Conservation (phyloP, 495 filamentous ascomycete species). For the Lophiostoma macrostomum region DNA sequence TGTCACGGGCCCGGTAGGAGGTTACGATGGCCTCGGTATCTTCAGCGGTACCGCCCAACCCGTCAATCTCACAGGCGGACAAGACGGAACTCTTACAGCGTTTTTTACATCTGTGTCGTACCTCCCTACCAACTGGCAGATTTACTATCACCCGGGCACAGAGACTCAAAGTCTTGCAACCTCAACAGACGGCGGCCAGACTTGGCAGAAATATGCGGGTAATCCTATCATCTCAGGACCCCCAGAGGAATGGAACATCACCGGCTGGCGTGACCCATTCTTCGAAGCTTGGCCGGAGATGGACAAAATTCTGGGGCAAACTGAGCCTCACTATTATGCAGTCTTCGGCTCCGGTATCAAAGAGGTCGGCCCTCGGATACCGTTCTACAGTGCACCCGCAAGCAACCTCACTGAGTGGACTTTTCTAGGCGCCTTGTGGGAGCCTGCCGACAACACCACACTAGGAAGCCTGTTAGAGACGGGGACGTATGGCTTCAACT, state of each 20-base stretch:
- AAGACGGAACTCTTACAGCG: conserved; percentile 45
- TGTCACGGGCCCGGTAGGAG: conserved; percentile 34
- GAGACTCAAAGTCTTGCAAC: conserved; percentile 52
- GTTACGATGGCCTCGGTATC: conserved; percentile 51
- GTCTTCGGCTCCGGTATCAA: conserved; percentile 54
- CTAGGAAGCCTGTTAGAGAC: conserved; percentile 43
- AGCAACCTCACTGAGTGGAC: conserved; percentile 50
- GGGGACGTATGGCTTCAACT: conserved; percentile 55
- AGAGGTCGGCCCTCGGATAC: conserved; percentile 48
- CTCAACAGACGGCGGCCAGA: conserved; percentile 50
- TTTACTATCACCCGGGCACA: conserved; percentile 49
- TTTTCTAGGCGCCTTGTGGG: conserved; percentile 50
- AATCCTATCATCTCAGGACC: conserved; percentile 52
- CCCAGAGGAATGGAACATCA: conserved; percentile 48
- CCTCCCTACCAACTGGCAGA: conserved; percentile 50
- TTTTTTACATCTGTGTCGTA: conserved; percentile 54
- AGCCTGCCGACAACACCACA: conserved; percentile 43
- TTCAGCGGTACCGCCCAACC: conserved; percentile 53
- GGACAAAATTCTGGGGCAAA: conserved; percentile 37
- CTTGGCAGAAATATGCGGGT: conserved; percentile 48
- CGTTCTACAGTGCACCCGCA: conserved; percentile 51
- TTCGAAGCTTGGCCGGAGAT: conserved; percentile 47
- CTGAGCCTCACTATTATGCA: conserved; percentile 46
- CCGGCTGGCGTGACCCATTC: conserved; percentile 57
- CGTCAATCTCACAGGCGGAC: conserved; percentile 44